Evolutionary conservation across 305 asterid genomes (phyloP).

Genomic region (Solanum hybrid): DNA sequence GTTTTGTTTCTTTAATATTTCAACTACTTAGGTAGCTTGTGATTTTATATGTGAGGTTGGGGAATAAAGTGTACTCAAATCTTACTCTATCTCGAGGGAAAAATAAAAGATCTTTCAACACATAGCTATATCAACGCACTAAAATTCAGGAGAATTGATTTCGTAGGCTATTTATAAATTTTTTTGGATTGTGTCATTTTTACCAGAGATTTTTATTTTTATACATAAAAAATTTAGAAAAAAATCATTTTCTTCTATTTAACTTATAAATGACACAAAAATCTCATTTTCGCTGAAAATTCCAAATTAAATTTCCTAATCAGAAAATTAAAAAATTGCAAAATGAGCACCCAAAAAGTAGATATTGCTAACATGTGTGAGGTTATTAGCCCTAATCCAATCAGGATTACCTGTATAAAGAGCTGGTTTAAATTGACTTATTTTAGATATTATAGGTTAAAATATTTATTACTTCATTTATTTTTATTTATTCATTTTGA

Average conservation of each 20-base stretch:
- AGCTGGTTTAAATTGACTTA: background rate
- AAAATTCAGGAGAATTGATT: background rate
- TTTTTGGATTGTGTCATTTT: background rate
- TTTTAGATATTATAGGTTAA: background rate
- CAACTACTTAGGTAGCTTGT: background rate
- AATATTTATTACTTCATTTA: background rate
- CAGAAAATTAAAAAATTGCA: background rate
- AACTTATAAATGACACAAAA: no score
- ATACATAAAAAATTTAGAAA: no score
- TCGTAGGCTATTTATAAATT: background rate
- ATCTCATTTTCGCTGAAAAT: background rate
- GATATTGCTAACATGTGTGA: background rate
- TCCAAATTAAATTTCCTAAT: background rate
- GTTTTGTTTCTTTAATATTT: no score
- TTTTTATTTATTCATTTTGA: background rate
- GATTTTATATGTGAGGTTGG: background rate
- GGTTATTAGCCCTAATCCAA: background rate
- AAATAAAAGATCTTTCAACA: background rate
- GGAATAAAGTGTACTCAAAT: background rate
- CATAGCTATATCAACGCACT: background rate
- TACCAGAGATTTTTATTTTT: no score
- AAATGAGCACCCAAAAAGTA: background rate
- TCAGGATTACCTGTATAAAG: background rate
- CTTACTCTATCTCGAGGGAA: background rate
- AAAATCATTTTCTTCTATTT: no score